These are phyloP conservation scores for Alternaria infectoria DNA, from an alignment of 2,329 filamentous ascomycete species.

Conservation along the genomic window DNA sequence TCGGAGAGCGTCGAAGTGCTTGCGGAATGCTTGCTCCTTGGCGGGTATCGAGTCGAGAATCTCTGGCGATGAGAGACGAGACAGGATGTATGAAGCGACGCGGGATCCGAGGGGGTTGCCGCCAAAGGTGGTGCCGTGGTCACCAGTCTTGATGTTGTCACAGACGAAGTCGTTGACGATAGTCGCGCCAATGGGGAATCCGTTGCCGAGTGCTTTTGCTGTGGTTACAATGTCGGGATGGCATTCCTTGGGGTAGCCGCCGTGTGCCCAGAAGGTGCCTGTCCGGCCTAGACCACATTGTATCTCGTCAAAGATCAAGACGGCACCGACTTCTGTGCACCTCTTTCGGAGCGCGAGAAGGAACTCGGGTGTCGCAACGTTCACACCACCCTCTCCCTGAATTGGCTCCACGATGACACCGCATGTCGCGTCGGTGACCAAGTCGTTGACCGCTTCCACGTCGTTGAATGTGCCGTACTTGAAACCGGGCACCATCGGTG, in stretches of 20 bases:
- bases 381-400: constrained; percentile 93
- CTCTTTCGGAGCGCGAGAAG: constrained; percentile 80
- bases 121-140: constrained; percentile 94
- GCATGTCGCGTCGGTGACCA: constrained; percentile 86
- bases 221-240: constrained; percentile 95
- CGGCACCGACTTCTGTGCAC: constrained; percentile 84
- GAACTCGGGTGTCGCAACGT: constrained; percentile 82
- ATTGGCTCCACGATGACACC: constrained; percentile 97
- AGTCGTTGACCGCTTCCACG: constrained; percentile 68
- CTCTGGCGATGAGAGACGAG: constrained; percentile 71
- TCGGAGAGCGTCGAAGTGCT: constrained; percentile 64
- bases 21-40: constrained; percentile 68
- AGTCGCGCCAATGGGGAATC: constrained; percentile 90
- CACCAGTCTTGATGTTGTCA: constrained; percentile 73
- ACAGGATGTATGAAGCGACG: constrained; percentile 84
- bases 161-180: constrained; percentile 71
- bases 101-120: constrained; percentile 88
- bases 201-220: constrained; percentile 95
- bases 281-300: constrained; percentile 92
- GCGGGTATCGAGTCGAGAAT: constrained; percentile 72
- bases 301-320: constrained; percentile 95
- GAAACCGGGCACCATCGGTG: constrained; percentile 95
- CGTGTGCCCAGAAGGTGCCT: constrained; percentile 89
- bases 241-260: constrained; percentile 72
- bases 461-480: constrained; percentile 87